phyloP scores from a whole-genome alignment of 371 early-diverging fungal genomes.

The Mortierella sp. region DNA sequence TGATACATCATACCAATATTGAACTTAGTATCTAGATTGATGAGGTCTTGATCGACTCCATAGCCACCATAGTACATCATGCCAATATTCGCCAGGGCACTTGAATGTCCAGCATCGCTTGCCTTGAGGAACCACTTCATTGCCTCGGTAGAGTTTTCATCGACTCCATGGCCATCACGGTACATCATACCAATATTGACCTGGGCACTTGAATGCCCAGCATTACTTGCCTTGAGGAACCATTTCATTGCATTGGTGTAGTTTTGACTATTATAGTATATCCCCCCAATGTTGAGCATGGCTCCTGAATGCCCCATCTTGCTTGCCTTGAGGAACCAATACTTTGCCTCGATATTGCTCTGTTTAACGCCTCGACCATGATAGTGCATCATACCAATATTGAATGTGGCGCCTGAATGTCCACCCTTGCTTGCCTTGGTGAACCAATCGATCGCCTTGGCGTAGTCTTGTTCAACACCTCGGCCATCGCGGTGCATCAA shows the following conservation, averaged over 20 bases:
- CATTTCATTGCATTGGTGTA: constrained; percentile 25
- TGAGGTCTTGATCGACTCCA: constrained; percentile 62
- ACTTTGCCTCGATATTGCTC: constrained; percentile 64
- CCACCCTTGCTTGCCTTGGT: constrained; percentile 33
- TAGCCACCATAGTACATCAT: constrained; percentile 62
- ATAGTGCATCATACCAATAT: constrained; percentile 80
- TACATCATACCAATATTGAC: no score
- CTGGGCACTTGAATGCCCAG: constrained; percentile 66
- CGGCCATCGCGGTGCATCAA: constrained; percentile 66
- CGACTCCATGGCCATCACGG: no score
- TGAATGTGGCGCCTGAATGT: constrained; percentile 71
- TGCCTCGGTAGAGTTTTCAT: no score
- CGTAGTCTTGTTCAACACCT: no score
- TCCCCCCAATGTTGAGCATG: constrained; percentile 58
- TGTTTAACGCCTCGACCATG: constrained; percentile 74
- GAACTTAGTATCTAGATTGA: constrained; percentile 57
- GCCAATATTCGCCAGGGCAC: constrained; percentile 63
- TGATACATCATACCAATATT: constrained; percentile 64
- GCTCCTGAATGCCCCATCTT: constrained; percentile 58
- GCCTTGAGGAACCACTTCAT: no score
- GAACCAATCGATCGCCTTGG: constrained; percentile 67
- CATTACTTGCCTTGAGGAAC: constrained; percentile 62
- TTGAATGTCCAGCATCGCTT: constrained; percentile 25
- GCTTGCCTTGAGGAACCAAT: constrained; percentile 58
- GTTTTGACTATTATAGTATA: constrained; percentile 33